These are phyloP conservation scores for Fusarium kyushuense DNA, from an alignment of 2,329 filamentous ascomycete species.

Conservation along the genomic window DNA sequence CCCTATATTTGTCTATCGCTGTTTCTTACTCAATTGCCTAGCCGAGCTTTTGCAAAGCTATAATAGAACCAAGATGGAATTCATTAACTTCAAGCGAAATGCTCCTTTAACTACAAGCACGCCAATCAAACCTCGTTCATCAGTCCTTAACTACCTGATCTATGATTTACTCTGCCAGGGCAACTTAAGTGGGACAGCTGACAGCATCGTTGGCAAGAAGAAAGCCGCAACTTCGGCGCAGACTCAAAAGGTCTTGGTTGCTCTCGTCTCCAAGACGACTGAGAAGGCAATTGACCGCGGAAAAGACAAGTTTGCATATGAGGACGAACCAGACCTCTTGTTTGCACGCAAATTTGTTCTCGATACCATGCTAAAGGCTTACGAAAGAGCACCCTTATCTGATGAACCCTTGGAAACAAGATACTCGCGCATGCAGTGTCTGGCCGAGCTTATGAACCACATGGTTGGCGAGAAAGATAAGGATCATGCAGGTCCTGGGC, in stretches of 20 bases:
- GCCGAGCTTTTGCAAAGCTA: conserved; percentile 92
- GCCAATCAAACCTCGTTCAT: conserved; percentile 92
- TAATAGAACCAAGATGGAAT: conserved; percentile 95
- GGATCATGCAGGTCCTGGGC: conserved; percentile 60
- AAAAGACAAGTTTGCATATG: conserved; percentile 71
- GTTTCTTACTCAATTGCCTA: conserved; percentile 92
- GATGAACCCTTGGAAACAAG: conserved; percentile 85
- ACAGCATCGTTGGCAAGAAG: conserved; percentile 85
- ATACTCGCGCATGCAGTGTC: conserved; percentile 86
- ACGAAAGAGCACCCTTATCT: conserved; percentile 85
- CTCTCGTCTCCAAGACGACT: conserved; percentile 87
- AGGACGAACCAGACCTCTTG: conserved; percentile 84
- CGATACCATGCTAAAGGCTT: conserved; percentile 91
- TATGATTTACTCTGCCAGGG: conserved; percentile 77
- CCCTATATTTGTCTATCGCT: conserved; percentile 95
- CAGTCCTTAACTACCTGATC: conserved; percentile 92
- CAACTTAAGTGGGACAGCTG: conserved; percentile 74
- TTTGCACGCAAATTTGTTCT: conserved; percentile 96
- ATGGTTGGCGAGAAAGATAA: conserved; percentile 87
- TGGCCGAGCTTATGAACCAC: conserved; percentile 91
- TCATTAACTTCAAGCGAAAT: conserved; percentile 98
- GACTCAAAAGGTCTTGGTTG: conserved; percentile 87
- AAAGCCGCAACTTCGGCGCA: conserved; percentile 85
- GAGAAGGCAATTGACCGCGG: conserved; percentile 74
- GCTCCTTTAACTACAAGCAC: conserved; percentile 85